A percentile compares a stretch with the other conserved stretches of the same genome.
phyloP scores from a whole-genome alignment of 2,329 filamentous ascomycete species.

The Metarhizium robertsii region DNA sequence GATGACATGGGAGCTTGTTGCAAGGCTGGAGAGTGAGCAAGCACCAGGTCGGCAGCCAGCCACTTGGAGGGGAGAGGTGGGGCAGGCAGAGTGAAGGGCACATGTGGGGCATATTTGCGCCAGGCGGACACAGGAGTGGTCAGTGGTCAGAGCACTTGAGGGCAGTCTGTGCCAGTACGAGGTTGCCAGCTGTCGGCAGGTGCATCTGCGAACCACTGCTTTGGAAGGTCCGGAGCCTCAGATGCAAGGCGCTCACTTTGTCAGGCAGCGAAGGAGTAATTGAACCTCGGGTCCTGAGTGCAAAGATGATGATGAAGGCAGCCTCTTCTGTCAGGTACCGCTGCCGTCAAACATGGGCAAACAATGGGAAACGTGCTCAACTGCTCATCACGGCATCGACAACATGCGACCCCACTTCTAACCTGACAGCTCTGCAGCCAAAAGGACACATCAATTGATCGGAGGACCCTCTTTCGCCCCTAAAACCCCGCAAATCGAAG shows the following conservation, averaged over 20 bases:
- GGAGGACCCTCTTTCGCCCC: conserved; percentile 2
- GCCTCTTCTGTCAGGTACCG: no score
- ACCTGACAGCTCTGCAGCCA: background rate
- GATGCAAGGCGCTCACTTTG: no score
- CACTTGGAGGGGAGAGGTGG: background rate
- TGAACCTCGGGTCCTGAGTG: no score
- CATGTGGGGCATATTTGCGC: background rate
- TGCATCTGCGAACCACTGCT: no score
- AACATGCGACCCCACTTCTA: background rate
- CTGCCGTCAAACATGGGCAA: background rate
- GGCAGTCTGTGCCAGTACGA: no score
- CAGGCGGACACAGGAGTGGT: background rate
- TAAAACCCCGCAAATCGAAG: conserved; percentile 18
- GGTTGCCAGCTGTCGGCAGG: no score
- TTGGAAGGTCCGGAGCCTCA: no score
- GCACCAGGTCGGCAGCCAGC: background rate
- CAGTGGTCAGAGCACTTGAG: no score
- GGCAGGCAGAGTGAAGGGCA: background rate
- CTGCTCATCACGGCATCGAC: background rate
- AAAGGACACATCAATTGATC: background rate
- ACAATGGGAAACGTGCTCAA: background rate
- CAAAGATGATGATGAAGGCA: no score
- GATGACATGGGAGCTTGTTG: background rate
- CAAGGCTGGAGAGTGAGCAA: background rate
- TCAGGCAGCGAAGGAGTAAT: no score